phyloP scores from a whole-genome alignment of 139 green algal species.

The Ostreobium quekettii region DNA sequence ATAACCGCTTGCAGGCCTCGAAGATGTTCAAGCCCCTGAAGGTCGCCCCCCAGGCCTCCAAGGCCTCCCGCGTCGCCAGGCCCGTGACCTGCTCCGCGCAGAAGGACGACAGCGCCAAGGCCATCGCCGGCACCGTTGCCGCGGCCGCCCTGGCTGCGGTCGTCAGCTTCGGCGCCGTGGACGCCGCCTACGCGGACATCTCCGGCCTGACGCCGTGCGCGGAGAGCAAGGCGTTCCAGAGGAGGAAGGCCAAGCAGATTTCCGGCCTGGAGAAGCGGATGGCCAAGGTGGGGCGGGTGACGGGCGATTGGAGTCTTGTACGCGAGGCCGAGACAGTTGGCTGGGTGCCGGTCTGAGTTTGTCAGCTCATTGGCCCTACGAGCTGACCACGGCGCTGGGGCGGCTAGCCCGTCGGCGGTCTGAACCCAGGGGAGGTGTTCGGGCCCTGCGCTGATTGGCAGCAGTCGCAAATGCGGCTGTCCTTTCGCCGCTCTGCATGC shows the following conservation, averaged over 20 bases:
- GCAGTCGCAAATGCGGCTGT: too few relatives aligned
- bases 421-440: too few relatives aligned
- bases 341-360: too few relatives aligned
- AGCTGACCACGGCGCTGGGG: too few relatives aligned
- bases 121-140: slow-evolving; percentile 39
- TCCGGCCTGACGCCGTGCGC: slow-evolving; percentile 90
- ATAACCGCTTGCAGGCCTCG: too few relatives aligned
- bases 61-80: slow-evolving; percentile 11
- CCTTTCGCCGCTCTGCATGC: too few relatives aligned
- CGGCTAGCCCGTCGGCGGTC: too few relatives aligned
- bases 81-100: slow-evolving; percentile 35
- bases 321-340: background rate
- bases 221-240: slow-evolving; percentile 89
- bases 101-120: slow-evolving; percentile 28
- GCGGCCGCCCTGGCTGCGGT: slow-evolving; percentile 58
- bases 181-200: slow-evolving; percentile 82
- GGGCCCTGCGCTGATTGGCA: too few relatives aligned
- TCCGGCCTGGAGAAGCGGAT: slow-evolving; percentile 76
- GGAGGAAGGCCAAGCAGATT: slow-evolving; percentile 90
- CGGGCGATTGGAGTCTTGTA: too few relatives aligned
- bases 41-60: background rate
- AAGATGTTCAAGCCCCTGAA: background rate
- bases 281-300: slow-evolving; percentile 58
- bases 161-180: slow-evolving; percentile 49
- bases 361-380: too few relatives aligned